Base-by-base conservation (phyloP, 441 rosid species). In the Pelargonium citronellum region DNA sequence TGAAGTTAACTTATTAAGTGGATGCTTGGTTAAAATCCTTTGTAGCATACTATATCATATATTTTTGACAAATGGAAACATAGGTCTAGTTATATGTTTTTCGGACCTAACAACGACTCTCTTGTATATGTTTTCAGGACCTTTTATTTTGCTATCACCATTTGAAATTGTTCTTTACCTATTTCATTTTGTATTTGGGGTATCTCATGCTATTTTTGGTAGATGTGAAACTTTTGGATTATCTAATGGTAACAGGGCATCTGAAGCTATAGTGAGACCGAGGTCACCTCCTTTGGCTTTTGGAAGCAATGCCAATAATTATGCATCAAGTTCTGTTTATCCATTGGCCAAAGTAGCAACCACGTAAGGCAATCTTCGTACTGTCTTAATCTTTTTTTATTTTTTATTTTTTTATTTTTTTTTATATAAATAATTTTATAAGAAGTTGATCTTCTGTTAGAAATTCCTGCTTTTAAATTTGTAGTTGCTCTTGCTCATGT, bases 251-350 rank as follows among this genome's bases (percentile, higher is more conserved):
- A 34, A 64, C 69, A 76, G 79, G 70, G 71, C 75, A 61, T 74
- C 74, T 5, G 75, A 71, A 74, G 71, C 60, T 70, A 11, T 22
- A 9, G 75, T 22, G 65, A 53, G 71, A 63, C 63, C 65, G 44
- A 74, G 47, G 34, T 67, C 77, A 2, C 69, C 77, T 66, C 39
- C 83, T 75, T 64, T 57, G 24, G 53, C 75, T 41, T 71, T 71
- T 68, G 72, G 58, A 24, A 67, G 68, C 39, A 68, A 22, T 9
- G n/a, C n/a, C n/a, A n/a, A n/a, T n/a, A 60, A 7, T 58, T 69
- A 60, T 72, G 71, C 74, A 37, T 76, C 75, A 64, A 67, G 55
- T 16, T 46, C 73, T 70, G 63, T 72, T 66, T 67, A 74, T 37
- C 46, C 77, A 34, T 68, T 77, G 19, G 71, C 66, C 66, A 69